These are phyloP conservation scores for Colletotrichum scovillei DNA, from an alignment of 2,329 filamentous ascomycete genomes.

Conservation along the genomic window DNA sequence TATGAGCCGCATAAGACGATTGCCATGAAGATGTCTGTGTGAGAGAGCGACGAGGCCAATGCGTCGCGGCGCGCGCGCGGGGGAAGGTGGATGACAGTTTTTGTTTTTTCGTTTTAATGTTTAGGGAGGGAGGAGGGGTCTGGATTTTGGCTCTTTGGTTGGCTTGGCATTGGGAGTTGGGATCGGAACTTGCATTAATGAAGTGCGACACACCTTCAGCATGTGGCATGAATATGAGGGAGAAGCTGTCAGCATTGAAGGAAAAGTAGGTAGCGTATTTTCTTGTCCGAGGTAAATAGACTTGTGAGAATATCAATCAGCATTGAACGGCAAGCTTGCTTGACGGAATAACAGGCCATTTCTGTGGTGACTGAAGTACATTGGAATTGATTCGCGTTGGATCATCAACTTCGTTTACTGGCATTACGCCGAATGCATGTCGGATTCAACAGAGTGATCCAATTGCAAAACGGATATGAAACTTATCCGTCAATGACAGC, in stretches of 20 bases:
- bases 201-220: constrained; percentile 4
- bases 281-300: not conserved
- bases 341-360: too few species aligned
- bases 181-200: constrained; percentile 32
- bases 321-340: not conserved
- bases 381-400: too few species aligned
- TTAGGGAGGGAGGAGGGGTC: not conserved
- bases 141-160: not conserved
- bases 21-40: constrained; percentile 99
- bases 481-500: constrained; percentile 12
- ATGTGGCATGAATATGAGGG: constrained; percentile 29
- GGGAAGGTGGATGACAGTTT: not conserved
- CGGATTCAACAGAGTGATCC: not conserved
- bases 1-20: constrained; percentile 94
- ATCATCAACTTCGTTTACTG: constrained; percentile 5
- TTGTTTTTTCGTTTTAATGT: not conserved
- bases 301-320: not conserved
- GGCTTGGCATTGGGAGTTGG: constrained; percentile 11
- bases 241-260: not conserved
- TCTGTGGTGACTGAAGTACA: too few species aligned
- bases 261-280: not conserved
- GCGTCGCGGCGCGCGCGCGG: not conserved
- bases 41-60: constrained; percentile 9
- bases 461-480: constrained; percentile 21
- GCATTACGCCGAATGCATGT: constrained; percentile 2